Evolutionary conservation across 2,329 filamentous ascomycete species (phyloP).

Genomic region (Amesomyces nigricolor): DNA sequence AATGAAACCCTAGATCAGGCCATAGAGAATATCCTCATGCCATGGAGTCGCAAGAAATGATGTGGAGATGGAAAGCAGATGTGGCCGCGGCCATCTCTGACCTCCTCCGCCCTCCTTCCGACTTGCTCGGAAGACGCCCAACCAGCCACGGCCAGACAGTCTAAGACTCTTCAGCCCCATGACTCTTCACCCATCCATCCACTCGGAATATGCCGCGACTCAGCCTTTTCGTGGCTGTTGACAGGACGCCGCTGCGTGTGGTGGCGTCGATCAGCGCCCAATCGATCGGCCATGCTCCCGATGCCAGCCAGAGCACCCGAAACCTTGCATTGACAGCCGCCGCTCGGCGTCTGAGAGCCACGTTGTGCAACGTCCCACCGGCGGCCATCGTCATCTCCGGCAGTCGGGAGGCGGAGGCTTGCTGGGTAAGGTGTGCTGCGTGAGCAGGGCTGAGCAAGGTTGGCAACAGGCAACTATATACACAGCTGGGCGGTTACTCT

Average conservation of each 20-base stretch:
- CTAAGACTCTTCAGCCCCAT: not conserved
- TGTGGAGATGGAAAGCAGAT: no score
- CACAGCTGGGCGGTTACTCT: no score
- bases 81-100: no score
- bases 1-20: no score
- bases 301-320: not conserved
- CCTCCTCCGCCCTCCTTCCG: not conserved
- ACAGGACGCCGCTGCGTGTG: no score
- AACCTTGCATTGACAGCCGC: not conserved
- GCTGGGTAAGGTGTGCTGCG: no score
- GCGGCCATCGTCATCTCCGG: not conserved
- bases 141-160: not conserved
- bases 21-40: no score
- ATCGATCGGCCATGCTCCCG: not conserved
- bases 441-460: no score
- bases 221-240: not conserved
- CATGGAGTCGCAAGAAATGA: no score
- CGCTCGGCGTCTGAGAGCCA: not conserved
- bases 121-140: not conserved
- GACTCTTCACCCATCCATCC: not conserved
- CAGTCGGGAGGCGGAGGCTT: no score
- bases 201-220: not conserved
- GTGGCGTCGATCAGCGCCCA: slow-evolving; percentile 1
- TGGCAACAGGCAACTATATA: no score
- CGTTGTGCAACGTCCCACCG: not conserved